These are phyloP conservation scores for Sporothrix pallida DNA, from an alignment of 2,329 filamentous ascomycete genomes.

Conservation along the genomic window DNA sequence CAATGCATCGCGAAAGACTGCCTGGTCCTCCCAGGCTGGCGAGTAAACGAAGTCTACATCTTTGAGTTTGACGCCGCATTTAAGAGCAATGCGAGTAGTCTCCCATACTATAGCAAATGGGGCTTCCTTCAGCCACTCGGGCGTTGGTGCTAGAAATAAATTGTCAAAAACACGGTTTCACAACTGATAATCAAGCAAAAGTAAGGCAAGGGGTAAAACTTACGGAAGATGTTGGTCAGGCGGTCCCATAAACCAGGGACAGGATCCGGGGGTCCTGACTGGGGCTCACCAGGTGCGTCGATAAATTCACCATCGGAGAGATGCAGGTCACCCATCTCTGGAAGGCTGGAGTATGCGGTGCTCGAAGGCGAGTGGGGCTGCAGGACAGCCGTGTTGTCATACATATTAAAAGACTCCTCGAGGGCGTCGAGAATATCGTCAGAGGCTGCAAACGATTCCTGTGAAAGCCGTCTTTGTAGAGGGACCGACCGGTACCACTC, in stretches of 20 bases:
- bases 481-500: background rate
- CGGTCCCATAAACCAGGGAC: conserved; percentile 40
- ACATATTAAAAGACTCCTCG: conserved; percentile 11
- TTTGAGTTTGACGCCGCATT: conserved; percentile 52
- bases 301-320: conserved; percentile 10
- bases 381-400: background rate
- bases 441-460: conserved; percentile 33
- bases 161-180: background rate
- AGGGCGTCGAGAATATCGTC: conserved; percentile 30
- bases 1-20: conserved; percentile 51
- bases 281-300: background rate
- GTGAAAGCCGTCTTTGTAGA: background rate
- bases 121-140: conserved; percentile 50
- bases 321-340: conserved; percentile 30
- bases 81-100: conserved; percentile 53
- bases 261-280: background rate
- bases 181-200: background rate
- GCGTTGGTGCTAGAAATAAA: conserved; percentile 47
- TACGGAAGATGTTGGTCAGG: conserved; percentile 50
- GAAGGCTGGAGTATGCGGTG: conserved; percentile 31
- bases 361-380: conserved; percentile 26
- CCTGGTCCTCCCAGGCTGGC: conserved; percentile 52
- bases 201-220: conserved; percentile 37
- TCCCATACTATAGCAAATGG: conserved; percentile 61
- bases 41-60: conserved; percentile 48